Base-by-base conservation (phyloP, 768 basidiomycete species). In the Clitopilus hobsonii region DNA sequence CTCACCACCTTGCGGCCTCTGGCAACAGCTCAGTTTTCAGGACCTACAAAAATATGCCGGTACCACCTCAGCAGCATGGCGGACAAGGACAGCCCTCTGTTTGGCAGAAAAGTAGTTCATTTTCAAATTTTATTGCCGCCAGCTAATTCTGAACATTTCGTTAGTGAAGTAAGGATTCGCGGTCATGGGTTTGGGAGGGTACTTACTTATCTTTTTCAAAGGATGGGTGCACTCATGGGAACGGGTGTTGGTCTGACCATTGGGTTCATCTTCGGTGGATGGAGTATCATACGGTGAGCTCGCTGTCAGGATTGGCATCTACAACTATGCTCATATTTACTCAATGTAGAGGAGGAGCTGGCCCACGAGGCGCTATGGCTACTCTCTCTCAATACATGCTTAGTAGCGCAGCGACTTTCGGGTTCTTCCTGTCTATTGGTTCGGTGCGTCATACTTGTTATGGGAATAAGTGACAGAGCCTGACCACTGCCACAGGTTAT, bases 351-450 rank as follows among this genome's bases (percentile, higher is more conserved):
- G 83, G 84, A 60, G 96, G 96, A 41, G 86, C 91, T 6, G 97
- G 97, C 23, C 94, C 93, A 23, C 82, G 94, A 65, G 97, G 97
- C 10, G 74, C 85, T 50, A 75, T 98, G 23, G 88, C 92, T 3
- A 97, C 97, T 1, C 83, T 99, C 51, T 96, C 95, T 13, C 93
- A 95, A 64, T 98, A 98, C 71, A 99, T 99, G 97, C 82, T 98
- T 25, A 92, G 91, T 64, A 98, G 96, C 63, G 96, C 92, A 5
- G 95, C 95, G 6, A 97, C 96, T 0, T 98, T 99, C 70, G 88
- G 88, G 2, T 98, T 98, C 76, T 98, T 98, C 86, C 86, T 98
- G 57, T 84, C 93, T 36, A 91, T 97, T 65, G 90, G 93, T 65
- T 94, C 94, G 26, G 94, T 95, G 65, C 63, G 85, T 56, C 25